Conservation (phyloP, 805 yeast genomes). For the Grigorovia humatica region DNA sequence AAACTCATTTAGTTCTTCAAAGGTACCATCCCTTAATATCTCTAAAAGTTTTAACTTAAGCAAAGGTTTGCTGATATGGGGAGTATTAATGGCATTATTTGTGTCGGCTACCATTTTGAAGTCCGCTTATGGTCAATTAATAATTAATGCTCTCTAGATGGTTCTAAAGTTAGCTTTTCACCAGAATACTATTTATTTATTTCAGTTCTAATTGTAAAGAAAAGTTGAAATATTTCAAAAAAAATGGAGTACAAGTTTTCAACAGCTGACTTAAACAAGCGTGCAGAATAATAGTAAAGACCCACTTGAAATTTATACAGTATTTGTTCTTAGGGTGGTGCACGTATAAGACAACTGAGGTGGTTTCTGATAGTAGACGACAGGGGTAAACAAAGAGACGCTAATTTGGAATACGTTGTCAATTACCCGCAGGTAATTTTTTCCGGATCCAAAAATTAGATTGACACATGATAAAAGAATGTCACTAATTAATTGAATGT, state of each 20-base stretch:
- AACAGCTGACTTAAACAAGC: no score
- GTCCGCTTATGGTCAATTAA: neutral
- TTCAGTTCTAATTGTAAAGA: neutral
- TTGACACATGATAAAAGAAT: neutral
- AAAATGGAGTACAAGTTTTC: no score
- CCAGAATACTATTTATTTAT: neutral
- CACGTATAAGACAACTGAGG: neutral
- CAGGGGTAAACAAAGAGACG: neutral
- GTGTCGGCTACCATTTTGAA: neutral
- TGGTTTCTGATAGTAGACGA: neutral
- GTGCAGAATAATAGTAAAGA: no score
- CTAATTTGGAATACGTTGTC: neutral
- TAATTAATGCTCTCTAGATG: neutral
- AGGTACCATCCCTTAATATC: slow-evolving; percentile 36
- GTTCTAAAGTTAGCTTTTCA: neutral
- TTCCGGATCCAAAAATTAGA: neutral
- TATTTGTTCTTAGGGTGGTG: neutral
- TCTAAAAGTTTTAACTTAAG: slow-evolving; percentile 54
- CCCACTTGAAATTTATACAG: neutral
- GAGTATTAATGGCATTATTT: neutral
- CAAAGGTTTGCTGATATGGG: slow-evolving; percentile 32
- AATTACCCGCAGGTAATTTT: neutral
- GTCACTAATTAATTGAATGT: neutral
- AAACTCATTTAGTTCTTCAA: slow-evolving; percentile 13
- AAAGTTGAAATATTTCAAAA: neutral